A percentile compares a stretch with the other conserved stretches of the same genome.
phyloP scores from a whole-genome alignment of 2,329 filamentous ascomycete species.

The Kalmusia sp. region DNA sequence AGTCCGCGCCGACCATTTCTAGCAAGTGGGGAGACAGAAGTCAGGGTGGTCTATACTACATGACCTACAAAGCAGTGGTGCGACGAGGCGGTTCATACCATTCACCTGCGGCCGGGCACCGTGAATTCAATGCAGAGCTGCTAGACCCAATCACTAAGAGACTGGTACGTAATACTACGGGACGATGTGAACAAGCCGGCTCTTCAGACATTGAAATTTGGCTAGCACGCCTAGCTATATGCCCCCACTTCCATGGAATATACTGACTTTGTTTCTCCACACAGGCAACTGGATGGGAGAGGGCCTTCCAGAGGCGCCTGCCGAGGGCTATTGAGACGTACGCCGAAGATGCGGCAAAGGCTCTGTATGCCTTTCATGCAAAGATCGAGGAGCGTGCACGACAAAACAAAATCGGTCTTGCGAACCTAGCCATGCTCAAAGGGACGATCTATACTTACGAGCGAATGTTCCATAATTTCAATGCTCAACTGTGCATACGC shows the following conservation, averaged over 20 bases:
- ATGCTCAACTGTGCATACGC: slow-evolving; percentile 33
- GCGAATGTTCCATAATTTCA: slow-evolving; percentile 49
- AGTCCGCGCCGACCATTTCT: slow-evolving; percentile 43
- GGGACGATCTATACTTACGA: slow-evolving; percentile 53
- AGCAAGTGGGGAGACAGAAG: slow-evolving; percentile 44
- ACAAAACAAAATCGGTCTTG: slow-evolving; percentile 48
- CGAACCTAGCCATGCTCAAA: slow-evolving; percentile 49
- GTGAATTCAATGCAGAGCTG: slow-evolving; percentile 53
- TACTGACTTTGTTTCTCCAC: too few relatives aligned
- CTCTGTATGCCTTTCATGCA: slow-evolving; percentile 51
- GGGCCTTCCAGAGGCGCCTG: slow-evolving; percentile 51
- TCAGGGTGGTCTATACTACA: slow-evolving; percentile 57
- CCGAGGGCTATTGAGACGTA: slow-evolving; percentile 51
- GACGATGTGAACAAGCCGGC: too few relatives aligned
- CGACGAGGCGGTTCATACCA: slow-evolving; percentile 58
- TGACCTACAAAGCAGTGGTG: slow-evolving; percentile 65
- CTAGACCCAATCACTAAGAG: neutral
- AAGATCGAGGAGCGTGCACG: slow-evolving; percentile 50
- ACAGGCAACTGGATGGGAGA: slow-evolving; percentile 55
- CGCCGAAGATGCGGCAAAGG: slow-evolving; percentile 34
- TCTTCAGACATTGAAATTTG: too few relatives aligned
- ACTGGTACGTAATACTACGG: too few relatives aligned
- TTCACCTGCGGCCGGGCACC: slow-evolving; percentile 43
- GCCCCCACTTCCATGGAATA: too few relatives aligned
- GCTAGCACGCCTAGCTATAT: too few relatives aligned